Percentiles rank a stretch among this genome's conserved stretches.
Evolutionary conservation across 257 asterid species (phyloP).

Genomic region (Anisodus acutangulus): DNA sequence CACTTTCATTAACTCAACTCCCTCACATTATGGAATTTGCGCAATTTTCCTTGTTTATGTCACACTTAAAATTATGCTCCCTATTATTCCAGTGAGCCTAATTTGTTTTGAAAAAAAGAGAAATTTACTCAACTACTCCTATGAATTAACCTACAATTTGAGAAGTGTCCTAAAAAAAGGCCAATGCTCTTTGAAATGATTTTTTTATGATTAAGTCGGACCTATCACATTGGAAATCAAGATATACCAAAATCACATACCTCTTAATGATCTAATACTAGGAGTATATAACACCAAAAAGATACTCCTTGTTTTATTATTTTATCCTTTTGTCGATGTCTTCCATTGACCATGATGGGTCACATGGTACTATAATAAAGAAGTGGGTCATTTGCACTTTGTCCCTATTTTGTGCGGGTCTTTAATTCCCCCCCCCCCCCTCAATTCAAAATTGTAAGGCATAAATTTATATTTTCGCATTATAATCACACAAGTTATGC

Average conservation of each 20-base stretch:
- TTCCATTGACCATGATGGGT: not conserved
- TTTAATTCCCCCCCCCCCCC: too few relatives aligned
- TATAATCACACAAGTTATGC: too few relatives aligned
- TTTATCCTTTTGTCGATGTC: not conserved
- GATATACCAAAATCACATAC: not conserved
- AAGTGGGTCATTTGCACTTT: too few relatives aligned
- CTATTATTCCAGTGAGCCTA: not conserved
- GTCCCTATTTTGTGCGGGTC: too few relatives aligned
- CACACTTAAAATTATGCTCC: not conserved
- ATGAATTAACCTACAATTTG: not conserved
- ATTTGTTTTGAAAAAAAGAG: not conserved
- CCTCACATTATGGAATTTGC: not conserved
- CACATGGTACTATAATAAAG: too few relatives aligned
- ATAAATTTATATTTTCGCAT: too few relatives aligned
- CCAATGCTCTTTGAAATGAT: not conserved
- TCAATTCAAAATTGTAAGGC: too few relatives aligned
- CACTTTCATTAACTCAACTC: constrained; percentile 20
- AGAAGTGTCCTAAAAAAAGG: not conserved
- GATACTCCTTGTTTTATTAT: not conserved
- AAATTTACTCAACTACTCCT: not conserved
- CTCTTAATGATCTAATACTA: not conserved
- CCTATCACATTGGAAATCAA: not conserved
- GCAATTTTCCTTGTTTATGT: not conserved
- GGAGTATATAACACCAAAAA: not conserved
- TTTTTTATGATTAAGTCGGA: not conserved